phyloP scores from a whole-genome alignment of 2,329 filamentous ascomycete genomes.

The Cordyceps fumosorosea region DNA sequence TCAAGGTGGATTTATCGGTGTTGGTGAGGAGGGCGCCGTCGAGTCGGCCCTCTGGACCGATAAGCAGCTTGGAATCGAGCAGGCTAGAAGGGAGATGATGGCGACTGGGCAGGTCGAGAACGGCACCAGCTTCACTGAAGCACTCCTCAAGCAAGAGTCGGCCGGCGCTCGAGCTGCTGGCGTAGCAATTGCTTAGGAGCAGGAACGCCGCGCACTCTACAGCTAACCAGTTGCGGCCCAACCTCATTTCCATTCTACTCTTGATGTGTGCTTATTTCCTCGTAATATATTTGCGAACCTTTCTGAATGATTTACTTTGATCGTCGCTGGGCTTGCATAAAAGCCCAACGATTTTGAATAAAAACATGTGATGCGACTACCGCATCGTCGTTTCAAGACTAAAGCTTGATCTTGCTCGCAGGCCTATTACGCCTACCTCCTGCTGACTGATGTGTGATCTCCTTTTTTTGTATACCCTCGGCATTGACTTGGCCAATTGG shows the following conservation, averaged over 20 bases:
- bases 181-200: slow-evolving; percentile 18
- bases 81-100: slow-evolving; percentile 56
- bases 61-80: slow-evolving; percentile 71
- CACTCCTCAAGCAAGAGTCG: slow-evolving; percentile 51
- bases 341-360: neutral
- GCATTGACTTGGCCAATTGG: slow-evolving; percentile 4
- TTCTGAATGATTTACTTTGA: neutral
- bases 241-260: slow-evolving; percentile 1
- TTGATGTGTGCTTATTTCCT: neutral
- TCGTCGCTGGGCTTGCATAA: neutral
- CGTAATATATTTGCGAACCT: neutral
- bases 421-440: neutral
- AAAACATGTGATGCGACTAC: neutral
- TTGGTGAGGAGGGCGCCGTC: slow-evolving; percentile 63
- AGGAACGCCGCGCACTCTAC: neutral
- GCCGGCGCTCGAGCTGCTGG: slow-evolving; percentile 25
- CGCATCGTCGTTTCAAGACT: neutral
- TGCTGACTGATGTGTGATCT: neutral
- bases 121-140: slow-evolving; percentile 44
- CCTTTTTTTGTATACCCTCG: neutral
- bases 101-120: slow-evolving; percentile 31
- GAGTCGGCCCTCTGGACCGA: slow-evolving; percentile 85
- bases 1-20: slow-evolving; percentile 89
- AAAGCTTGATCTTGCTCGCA: neutral
- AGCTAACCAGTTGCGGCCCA: neutral